Evolutionary conservation across 83 land plant species (phyloP).

Genomic region (Thuja plicata): DNA sequence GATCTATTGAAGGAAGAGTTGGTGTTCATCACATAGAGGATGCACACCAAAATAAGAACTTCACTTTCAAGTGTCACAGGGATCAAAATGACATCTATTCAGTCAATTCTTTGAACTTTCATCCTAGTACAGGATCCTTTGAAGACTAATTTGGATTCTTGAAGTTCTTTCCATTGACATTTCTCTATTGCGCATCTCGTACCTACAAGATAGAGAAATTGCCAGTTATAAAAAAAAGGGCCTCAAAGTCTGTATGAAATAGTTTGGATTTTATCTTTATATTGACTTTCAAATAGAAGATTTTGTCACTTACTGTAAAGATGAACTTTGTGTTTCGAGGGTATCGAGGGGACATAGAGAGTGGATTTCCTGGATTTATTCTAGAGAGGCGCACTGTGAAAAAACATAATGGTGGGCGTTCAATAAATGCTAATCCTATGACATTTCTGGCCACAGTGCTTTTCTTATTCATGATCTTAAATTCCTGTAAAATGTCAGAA

Average conservation of each 20-base stretch:
- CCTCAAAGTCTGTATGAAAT: background rate
- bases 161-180: background rate
- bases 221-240: background rate
- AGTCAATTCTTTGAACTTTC: conserved; percentile 90
- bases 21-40: conserved; percentile 98
- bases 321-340: conserved; percentile 96
- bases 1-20: conserved; percentile 96
- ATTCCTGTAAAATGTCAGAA: conserved; percentile 95
- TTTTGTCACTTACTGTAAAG: conserved; percentile 13
- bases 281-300: background rate
- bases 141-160: background rate
- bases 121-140: conserved; percentile 34
- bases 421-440: conserved; percentile 83
- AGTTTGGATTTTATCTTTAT: background rate
- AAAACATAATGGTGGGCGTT: conserved; percentile 64
- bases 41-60: conserved; percentile 78
- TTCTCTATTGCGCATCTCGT: background rate
- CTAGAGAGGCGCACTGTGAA: conserved; percentile 85
- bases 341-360: conserved; percentile 73
- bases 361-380: conserved; percentile 68
- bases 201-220: background rate
- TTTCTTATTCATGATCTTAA: conserved; percentile 86
- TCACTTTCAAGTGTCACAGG: conserved; percentile 97
- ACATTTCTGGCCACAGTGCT: conserved; percentile 91
- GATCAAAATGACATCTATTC: conserved; percentile 85